Evolutionary conservation across 306 rosid species (phyloP), one percentile per base, ranked within the genome.

Genomic region (Quercus dentata): DNA sequence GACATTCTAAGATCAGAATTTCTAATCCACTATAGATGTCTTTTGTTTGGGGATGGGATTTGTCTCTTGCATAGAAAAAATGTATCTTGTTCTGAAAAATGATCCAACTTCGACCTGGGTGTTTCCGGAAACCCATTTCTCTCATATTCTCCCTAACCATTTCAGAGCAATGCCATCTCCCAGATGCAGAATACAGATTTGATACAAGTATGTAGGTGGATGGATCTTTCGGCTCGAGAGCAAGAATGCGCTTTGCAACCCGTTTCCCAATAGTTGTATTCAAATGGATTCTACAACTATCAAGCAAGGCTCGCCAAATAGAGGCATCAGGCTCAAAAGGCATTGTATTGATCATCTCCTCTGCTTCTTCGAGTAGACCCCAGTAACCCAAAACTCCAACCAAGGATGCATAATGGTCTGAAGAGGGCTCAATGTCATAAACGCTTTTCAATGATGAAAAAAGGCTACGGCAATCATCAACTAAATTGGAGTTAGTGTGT

Each of bases 301-400:
- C 91, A 28, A 92, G 97, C 90, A 94, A 86, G 69, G 97, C 86
- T 7, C 97, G 94, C 99, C 97, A 92, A 80, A 90, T 90, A 54
- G 82, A 59, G 73, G 86, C 77, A 1, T 86, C 81, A 17, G 94
- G 95, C 84, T 91, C 79, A 65, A 87, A 88, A 63, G 97, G 89
- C 83, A 90, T 89, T 38, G 80, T 83, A 68, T 64, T 56, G 84
- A 92, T 83, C 7, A 82, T 83, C 85, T 92, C 89, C 84, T 90
- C 87, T 71, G 97, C 99, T 84, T 92, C 97, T 87, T 91, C 90
- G 82, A 92, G 79, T 12, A 82, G 83, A 73, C 91, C 97, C 97
- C 97, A 92, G 46, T 86, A 87, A 75, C 97, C 97, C 87, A 94
- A 90, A 81, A 94, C 99, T 73, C 89, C 83, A 68, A 92, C 74